Evolutionary conservation across 164 flowering plant species (phyloP).

Genomic region (Vitis vinifera): DNA sequence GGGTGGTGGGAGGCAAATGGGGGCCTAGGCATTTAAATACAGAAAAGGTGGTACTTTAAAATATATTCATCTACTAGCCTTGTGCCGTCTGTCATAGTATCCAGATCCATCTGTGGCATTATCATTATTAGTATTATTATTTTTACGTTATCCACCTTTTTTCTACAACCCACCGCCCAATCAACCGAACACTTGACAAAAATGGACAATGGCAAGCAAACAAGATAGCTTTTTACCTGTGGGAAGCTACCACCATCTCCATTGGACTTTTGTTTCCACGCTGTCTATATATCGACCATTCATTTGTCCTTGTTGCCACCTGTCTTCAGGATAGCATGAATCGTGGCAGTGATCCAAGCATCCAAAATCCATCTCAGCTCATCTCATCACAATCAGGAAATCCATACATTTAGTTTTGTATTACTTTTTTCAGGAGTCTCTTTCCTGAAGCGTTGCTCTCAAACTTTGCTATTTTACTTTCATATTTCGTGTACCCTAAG

Average conservation of each 20-base stretch:
- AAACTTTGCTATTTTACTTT: constrained; percentile 4
- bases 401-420: background rate
- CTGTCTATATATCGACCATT: background rate
- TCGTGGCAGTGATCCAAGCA: background rate
- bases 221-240: background rate
- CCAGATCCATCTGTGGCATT: background rate
- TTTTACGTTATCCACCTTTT: background rate
- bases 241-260: background rate
- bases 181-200: background rate
- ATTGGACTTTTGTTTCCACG: background rate
- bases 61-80: background rate
- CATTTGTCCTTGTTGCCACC: background rate
- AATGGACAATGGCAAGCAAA: background rate
- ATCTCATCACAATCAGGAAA: background rate
- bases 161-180: constrained; percentile 22
- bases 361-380: background rate
- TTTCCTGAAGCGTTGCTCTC: background rate
- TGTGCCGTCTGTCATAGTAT: constrained; percentile 2
- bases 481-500: constrained; percentile 22
- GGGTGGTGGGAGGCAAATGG: background rate
- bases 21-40: too few relatives aligned
- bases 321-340: background rate
- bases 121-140: background rate
- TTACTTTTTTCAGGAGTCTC: constrained; percentile 3
- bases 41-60: too few relatives aligned